Conservation (phyloP, 352 stramenopile species). For the Phytophthora citrophthora region DNA sequence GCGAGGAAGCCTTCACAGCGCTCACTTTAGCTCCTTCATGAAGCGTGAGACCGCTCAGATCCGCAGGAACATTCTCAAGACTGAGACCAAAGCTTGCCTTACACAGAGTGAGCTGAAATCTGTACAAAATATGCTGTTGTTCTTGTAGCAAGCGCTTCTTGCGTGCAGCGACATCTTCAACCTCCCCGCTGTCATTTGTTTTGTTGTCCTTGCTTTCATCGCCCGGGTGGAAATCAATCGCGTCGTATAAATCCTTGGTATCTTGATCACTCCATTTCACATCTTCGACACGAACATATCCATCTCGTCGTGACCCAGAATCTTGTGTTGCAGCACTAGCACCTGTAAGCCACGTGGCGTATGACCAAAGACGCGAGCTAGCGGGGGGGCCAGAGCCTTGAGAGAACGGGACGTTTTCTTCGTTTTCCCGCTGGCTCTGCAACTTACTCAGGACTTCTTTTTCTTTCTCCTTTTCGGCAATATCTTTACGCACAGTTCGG, state of each 20-base stretch:
- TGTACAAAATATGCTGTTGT: slow-evolving; percentile 80
- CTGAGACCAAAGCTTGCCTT: slow-evolving; percentile 65
- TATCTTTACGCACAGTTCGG: slow-evolving; percentile 50
- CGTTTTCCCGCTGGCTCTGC: slow-evolving; percentile 34
- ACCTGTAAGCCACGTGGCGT: slow-evolving; percentile 72
- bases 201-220: slow-evolving; percentile 31
- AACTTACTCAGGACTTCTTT: slow-evolving; percentile 37
- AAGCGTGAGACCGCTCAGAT: slow-evolving; percentile 16
- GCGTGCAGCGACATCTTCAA: slow-evolving; percentile 24
- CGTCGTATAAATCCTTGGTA: slow-evolving; percentile 78
- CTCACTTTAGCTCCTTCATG: slow-evolving; percentile 13
- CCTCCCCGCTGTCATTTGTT: slow-evolving; percentile 24
- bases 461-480: slow-evolving; percentile 49
- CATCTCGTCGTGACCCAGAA: slow-evolving; percentile 7
- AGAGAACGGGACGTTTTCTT: background rate
- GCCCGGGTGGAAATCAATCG: slow-evolving; percentile 82
- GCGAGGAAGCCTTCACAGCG: slow-evolving; percentile 7
- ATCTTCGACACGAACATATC: slow-evolving; percentile 44
- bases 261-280: slow-evolving; percentile 88
- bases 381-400: slow-evolving; percentile 34
- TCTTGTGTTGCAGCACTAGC: slow-evolving; percentile 19
- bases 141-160: slow-evolving; percentile 41
- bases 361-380: slow-evolving; percentile 71
- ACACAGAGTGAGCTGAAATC: slow-evolving; percentile 66
- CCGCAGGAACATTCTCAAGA: slow-evolving; percentile 38